Evolutionary conservation across 2,329 filamentous ascomycete genomes (phyloP).

Genomic region (Colletotrichum euphorbiae): DNA sequence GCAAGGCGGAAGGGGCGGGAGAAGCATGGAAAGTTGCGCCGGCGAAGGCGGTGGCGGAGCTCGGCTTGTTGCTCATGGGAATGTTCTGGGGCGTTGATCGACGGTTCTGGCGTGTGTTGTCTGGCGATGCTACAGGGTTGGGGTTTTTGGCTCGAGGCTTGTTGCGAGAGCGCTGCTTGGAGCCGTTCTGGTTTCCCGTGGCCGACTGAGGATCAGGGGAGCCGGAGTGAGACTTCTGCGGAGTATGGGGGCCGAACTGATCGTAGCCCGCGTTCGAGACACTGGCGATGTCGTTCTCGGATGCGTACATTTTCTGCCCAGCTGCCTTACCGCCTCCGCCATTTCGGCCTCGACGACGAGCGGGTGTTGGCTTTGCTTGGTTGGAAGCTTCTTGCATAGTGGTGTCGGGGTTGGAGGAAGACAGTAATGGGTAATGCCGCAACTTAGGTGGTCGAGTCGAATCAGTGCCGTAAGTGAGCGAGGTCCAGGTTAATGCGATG

Average conservation of each 20-base stretch:
- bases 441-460: background rate
- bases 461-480: background rate
- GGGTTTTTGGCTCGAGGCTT: slow-evolving; percentile 41
- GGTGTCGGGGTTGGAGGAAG: background rate
- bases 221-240: slow-evolving; percentile 55
- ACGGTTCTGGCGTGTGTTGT: slow-evolving; percentile 53
- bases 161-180: slow-evolving; percentile 44
- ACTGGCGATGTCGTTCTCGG: slow-evolving; percentile 63
- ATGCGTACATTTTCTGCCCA: slow-evolving; percentile 67
- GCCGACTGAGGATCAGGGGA: slow-evolving; percentile 49
- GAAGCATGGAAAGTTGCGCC: slow-evolving; percentile 96
- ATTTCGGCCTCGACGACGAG: slow-evolving; percentile 51
- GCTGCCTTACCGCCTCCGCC: slow-evolving; percentile 47
- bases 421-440: background rate
- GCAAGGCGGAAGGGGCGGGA: slow-evolving; percentile 88
- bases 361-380: slow-evolving; percentile 50
- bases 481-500: background rate
- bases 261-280: slow-evolving; percentile 47
- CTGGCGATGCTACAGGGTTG: slow-evolving; percentile 52
- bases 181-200: slow-evolving; percentile 45
- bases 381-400: slow-evolving; percentile 50
- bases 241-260: slow-evolving; percentile 57
- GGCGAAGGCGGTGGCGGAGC: slow-evolving; percentile 76
- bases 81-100: slow-evolving; percentile 54
- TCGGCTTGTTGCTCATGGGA: slow-evolving; percentile 56